Evolutionary conservation across 441 rosid genomes (phyloP), one percentile per base, ranked within the genome.

Genomic region (Biscutella auriculata): DNA sequence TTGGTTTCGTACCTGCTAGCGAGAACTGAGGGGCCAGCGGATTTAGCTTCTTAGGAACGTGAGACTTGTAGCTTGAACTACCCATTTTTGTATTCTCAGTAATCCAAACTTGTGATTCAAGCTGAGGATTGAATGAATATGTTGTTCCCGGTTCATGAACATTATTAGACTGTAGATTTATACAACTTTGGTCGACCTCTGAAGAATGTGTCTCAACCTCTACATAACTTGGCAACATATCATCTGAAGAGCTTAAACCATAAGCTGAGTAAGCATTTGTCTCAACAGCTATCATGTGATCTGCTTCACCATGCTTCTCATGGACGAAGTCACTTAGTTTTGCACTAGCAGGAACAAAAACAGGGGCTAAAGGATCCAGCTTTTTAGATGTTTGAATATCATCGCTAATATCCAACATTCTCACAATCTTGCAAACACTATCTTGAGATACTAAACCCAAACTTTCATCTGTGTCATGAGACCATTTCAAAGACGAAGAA

Each of bases 281-380:
- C 61, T 52, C 47, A 25, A 43, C 10, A 57, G 49, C 58, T 1
- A 34, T 34, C 37, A 19, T 29, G 54, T 47, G 52, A 52, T 65
- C 52, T 61, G 40, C 51, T 47, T 4, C 44, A 53, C 40, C 53
- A 46, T 34, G 42, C 57, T 44, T 59, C 64, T 67, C 72, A 70
- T 16, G 52, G 9, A 47, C 54, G 9, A 32, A 52, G 6, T 49
- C 52, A 27, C 37, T 44, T 54, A 9, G 64, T 52, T 57, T 71
- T 35, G 66, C 62, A 65, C 45, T 58, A 36, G 58, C 62, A 36
- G 79, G 77, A 58, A 67, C 56, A 59, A 75, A 78, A 21, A 69
- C 58, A 21, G 79, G 79, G 5, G 82, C 82, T 54, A 65, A 59
- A 51, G 79, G 79, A 60, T 75, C 71, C 50, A 75, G 63, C 58